A percentile compares a stretch with the other conserved stretches of the same genome.
Evolutionary conservation across 805 yeast species (phyloP).

Genomic region (Wickerhamiella shivajii): DNA sequence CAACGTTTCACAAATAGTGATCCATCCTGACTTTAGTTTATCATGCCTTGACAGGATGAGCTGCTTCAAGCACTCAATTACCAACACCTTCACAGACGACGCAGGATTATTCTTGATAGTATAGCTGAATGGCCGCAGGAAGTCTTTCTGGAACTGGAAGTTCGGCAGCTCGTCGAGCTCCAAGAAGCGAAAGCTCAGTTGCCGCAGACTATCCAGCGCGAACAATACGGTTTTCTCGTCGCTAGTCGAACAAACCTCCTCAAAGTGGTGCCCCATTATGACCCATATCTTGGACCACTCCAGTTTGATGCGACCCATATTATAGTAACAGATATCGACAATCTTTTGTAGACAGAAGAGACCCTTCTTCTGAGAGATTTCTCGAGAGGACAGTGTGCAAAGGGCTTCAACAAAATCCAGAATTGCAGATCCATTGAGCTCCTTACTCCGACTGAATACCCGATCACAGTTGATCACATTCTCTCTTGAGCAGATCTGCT

Average conservation of each 20-base stretch:
- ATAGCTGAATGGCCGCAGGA: slow-evolving; percentile 77
- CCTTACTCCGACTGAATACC: slow-evolving; percentile 70
- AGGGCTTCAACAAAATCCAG: slow-evolving; percentile 76
- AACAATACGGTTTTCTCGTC: slow-evolving; percentile 69
- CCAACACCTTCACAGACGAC: slow-evolving; percentile 69
- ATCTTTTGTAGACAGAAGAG: slow-evolving; percentile 87
- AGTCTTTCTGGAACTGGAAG: slow-evolving; percentile 90
- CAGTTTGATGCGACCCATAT: slow-evolving; percentile 88
- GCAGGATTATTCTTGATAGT: slow-evolving; percentile 55
- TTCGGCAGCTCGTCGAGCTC: slow-evolving; percentile 90
- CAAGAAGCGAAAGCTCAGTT: slow-evolving; percentile 78
- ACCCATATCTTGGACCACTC: slow-evolving; percentile 97
- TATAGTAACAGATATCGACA: slow-evolving; percentile 95
- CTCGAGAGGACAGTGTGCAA: slow-evolving; percentile 76
- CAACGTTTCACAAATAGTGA: slow-evolving; percentile 66
- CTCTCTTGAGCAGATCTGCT: slow-evolving; percentile 23
- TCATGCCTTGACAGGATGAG: slow-evolving; percentile 64
- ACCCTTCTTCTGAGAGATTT: slow-evolving; percentile 75
- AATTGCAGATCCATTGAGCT: slow-evolving; percentile 69
- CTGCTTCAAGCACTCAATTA: slow-evolving; percentile 74
- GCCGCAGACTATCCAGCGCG: slow-evolving; percentile 89
- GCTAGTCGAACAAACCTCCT: slow-evolving; percentile 65
- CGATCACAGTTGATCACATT: slow-evolving; percentile 51
- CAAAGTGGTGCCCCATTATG: slow-evolving; percentile 80
- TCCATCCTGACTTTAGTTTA: slow-evolving; percentile 87